Evolutionary conservation across 805 yeast species (phyloP), one percentile per base, ranked within the genome.

Genomic region (Candida ascalaphidarum): DNA sequence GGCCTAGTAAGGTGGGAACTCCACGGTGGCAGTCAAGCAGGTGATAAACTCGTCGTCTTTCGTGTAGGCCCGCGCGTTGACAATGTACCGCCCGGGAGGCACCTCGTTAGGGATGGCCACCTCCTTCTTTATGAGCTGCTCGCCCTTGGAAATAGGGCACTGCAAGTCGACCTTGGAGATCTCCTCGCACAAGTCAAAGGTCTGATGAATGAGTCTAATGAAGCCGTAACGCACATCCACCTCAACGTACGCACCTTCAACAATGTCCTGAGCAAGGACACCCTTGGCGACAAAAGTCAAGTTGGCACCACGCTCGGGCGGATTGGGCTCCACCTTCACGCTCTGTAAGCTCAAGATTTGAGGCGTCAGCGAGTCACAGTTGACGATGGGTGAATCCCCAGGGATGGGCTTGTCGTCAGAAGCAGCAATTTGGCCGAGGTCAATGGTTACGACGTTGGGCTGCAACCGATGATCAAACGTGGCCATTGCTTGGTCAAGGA

Each of bases 221-320:
- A 81, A 88, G 5, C 97, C 98, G 46, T 86, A 81, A 40, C 82
- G 71, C 13, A 92, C 97, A 41, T 85, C 94, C 17, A 92, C 89
- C 41, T 88, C 96, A 28, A 92, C 94, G 46, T 88, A 92, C 0
- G 97, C 83, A 19, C 98, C 98, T 12, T 84, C 89, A 17, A 53
- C 72, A 21, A 92, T 61, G 7, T 62, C 63, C 28, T 66, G 50
- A 14, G 60, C 35, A 28, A 89, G 57, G 21, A 50, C 50, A 3
- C 96, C 98, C 4, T 62, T 52, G 3, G 96, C 98, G 13, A 67
- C 49, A 32, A 92, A 74, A 6, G 94, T 81, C 48, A 92, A 63
- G 50, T 85, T 82, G 23, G 65, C 59, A n/a, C 96, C 97, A 45
- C 86, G 77, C 23, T 47, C 63, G 3, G 98, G 98, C 4, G 96